Percentiles rank a stretch among this genome's conserved stretches.
phyloP scores from a whole-genome alignment of 164 flowering plant species.

The Umbellularia californica region DNA sequence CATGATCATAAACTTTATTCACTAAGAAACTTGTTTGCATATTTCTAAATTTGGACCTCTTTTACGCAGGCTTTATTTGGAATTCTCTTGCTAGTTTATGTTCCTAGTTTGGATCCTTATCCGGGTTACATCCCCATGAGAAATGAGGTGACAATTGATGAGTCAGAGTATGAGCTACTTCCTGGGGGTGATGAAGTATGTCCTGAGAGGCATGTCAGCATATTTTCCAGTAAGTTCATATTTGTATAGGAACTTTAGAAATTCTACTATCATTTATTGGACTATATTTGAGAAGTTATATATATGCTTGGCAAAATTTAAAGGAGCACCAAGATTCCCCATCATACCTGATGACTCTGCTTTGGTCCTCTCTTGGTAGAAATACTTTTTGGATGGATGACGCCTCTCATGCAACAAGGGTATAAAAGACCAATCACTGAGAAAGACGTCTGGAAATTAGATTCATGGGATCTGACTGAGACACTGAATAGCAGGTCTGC shows the following conservation, averaged over 20 bases:
- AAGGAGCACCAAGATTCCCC: neutral
- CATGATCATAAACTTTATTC: too few species aligned
- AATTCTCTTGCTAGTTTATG: constrained; percentile 51
- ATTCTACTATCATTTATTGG: neutral
- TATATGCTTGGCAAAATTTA: neutral
- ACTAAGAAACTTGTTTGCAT: neutral
- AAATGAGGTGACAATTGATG: constrained; percentile 38
- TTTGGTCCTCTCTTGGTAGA: constrained; percentile 34
- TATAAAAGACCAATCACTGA: constrained; percentile 79
- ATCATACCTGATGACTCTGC: constrained; percentile 13
- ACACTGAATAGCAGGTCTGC: constrained; percentile 59
- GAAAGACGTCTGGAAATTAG: constrained; percentile 95
- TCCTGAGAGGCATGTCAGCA: constrained; percentile 81
- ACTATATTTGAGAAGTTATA: neutral
- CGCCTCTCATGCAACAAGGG: constrained; percentile 76
- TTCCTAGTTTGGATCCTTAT: constrained; percentile 81
- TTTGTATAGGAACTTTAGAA: neutral
- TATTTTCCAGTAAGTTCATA: constrained; percentile 68
- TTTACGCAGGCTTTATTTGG: constrained; percentile 69
- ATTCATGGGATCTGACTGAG: constrained; percentile 90
- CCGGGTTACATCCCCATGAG: constrained; percentile 64
- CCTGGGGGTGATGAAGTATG: constrained; percentile 89
- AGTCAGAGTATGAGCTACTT: constrained; percentile 71
- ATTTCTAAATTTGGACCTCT: neutral
- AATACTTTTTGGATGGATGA: constrained; percentile 75